Evolutionary conservation across 2,329 filamentous ascomycete species (phyloP).

Genomic region (Coleophoma cylindrospora): DNA sequence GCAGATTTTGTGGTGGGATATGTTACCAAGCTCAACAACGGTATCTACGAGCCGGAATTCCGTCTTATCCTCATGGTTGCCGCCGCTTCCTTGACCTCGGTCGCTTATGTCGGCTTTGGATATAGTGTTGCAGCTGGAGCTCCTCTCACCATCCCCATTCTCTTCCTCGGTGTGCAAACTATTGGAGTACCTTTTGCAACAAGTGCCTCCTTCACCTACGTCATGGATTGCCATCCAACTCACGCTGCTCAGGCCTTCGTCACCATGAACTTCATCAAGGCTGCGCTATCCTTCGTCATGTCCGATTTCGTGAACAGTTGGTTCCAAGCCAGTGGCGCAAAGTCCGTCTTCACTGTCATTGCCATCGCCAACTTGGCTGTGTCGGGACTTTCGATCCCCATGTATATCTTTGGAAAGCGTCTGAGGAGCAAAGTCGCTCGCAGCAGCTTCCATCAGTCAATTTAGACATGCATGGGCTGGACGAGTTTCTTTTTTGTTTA

Average conservation of each 20-base stretch:
- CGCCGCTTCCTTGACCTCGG: slow-evolving; percentile 24
- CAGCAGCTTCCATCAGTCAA: neutral
- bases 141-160: slow-evolving; percentile 20
- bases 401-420: slow-evolving; percentile 22
- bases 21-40: slow-evolving; percentile 42
- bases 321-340: slow-evolving; percentile 15
- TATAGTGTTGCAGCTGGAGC: slow-evolving; percentile 24
- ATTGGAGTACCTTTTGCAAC: slow-evolving; percentile 30
- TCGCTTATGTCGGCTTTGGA: slow-evolving; percentile 34
- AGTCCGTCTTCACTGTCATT: slow-evolving; percentile 7
- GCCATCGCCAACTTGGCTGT: slow-evolving; percentile 3
- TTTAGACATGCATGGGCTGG: neutral
- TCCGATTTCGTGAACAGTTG: slow-evolving; percentile 12
- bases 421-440: slow-evolving; percentile 13
- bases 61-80: slow-evolving; percentile 34
- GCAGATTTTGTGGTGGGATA: slow-evolving; percentile 33
- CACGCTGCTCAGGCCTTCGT: slow-evolving; percentile 34
- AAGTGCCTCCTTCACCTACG: slow-evolving; percentile 30
- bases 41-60: slow-evolving; percentile 50
- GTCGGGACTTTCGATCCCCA: slow-evolving; percentile 13
- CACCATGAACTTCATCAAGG: slow-evolving; percentile 33
- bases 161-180: slow-evolving; percentile 29
- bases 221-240: slow-evolving; percentile 31
- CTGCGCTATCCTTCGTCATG: slow-evolving; percentile 27
- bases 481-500: too few species aligned